Percentiles rank a stretch among this genome's conserved stretches.
phyloP scores from a whole-genome alignment of 805 yeast species.

The Teunomyces funiuensis region DNA sequence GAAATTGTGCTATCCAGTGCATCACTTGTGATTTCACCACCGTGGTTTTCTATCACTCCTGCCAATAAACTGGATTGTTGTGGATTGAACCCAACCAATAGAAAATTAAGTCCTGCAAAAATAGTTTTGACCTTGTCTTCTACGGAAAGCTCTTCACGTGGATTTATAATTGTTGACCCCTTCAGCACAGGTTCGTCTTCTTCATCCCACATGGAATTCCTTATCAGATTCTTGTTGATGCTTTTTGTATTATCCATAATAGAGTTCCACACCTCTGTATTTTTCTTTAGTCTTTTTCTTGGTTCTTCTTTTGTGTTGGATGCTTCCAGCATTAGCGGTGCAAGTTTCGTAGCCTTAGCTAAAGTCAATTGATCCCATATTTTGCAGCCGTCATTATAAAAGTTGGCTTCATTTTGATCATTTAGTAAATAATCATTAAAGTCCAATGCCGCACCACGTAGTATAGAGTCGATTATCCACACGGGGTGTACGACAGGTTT shows the following conservation, averaged over 20 bases:
- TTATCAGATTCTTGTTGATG: constrained; percentile 12
- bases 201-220: constrained; percentile 29
- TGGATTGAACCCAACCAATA: constrained; percentile 40
- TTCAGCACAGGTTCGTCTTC: constrained; percentile 17
- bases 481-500: constrained; percentile 52
- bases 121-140: constrained; percentile 20
- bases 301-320: constrained; percentile 8
- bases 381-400: constrained; percentile 27
- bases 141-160: background rate
- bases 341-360: background rate
- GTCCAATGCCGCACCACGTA: constrained; percentile 44
- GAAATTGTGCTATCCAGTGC: constrained; percentile 24
- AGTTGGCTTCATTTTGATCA: constrained; percentile 9
- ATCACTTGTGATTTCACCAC: constrained; percentile 35
- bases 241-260: constrained; percentile 34
- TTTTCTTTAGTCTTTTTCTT: constrained; percentile 17
- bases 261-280: constrained; percentile 43
- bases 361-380: constrained; percentile 40
- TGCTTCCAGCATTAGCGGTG: background rate
- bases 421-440: constrained; percentile 39
- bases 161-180: constrained; percentile 7
- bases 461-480: constrained; percentile 47
- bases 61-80: constrained; percentile 37
- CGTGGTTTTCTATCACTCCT: constrained; percentile 46
- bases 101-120: constrained; percentile 45